These are phyloP conservation scores for Solanum lycopersicoides DNA, from an alignment of 257 asterid genomes.

Conservation along the genomic window DNA sequence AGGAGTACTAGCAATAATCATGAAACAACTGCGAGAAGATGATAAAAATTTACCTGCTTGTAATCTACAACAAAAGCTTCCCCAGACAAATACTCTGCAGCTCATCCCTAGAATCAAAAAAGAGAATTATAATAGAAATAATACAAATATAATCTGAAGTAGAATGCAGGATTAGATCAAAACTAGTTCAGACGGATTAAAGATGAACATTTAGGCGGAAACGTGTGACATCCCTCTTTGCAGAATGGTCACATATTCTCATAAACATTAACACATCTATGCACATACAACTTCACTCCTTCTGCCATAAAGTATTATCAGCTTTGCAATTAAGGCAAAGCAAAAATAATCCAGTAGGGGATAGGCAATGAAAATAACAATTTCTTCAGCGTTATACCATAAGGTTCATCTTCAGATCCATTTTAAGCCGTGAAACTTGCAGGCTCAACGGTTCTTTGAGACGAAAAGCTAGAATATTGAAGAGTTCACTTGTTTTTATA, in stretches of 20 bases:
- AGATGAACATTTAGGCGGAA: background rate
- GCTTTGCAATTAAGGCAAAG: background rate
- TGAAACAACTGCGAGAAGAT: background rate
- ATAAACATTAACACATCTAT: background rate
- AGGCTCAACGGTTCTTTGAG: background rate
- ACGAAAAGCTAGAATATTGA: background rate
- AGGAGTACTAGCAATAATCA: background rate
- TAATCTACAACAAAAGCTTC: background rate
- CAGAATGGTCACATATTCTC: background rate
- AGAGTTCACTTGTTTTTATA: background rate
- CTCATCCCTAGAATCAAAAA: background rate
- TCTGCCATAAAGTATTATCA: background rate
- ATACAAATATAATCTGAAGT: background rate
- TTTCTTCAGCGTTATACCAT: background rate
- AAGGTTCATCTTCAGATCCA: background rate
- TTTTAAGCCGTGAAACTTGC: background rate
- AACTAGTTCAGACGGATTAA: background rate
- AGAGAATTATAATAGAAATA: background rate
- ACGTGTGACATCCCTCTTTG: background rate
- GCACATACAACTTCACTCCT: background rate
- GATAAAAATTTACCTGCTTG: background rate
- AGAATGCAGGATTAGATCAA: background rate
- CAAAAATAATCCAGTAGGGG: background rate
- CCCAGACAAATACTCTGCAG: background rate
- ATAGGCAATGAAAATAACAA: background rate